These are phyloP conservation scores for Vinca minor DNA, from an alignment of 257 asterid species.

Conservation along the genomic window DNA sequence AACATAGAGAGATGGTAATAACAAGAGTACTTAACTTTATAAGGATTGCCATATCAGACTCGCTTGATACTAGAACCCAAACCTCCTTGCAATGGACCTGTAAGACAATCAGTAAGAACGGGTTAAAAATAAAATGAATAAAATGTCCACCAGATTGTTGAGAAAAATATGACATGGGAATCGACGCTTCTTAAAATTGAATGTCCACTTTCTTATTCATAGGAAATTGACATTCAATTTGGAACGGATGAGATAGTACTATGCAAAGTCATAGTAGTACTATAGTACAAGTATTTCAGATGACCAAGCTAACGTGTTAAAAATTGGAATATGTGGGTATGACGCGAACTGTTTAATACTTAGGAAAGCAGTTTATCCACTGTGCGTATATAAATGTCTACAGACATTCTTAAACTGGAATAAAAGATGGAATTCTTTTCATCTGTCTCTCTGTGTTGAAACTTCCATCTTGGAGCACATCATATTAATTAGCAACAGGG, in stretches of 20 bases:
- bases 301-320: background rate
- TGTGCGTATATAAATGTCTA: background rate
- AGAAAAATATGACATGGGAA: too few relatives aligned
- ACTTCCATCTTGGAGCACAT: background rate
- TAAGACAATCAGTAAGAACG: too few relatives aligned
- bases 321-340: background rate
- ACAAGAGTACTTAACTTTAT: background rate
- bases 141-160: background rate
- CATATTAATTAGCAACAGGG: background rate
- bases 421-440: background rate
- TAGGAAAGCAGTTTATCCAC: background rate
- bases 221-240: too few relatives aligned
- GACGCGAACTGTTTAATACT: background rate
- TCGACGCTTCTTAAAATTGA: too few relatives aligned
- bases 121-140: too few relatives aligned
- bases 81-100: background rate
- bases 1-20: background rate
- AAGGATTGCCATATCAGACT: background rate
- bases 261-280: background rate
- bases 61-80: background rate
- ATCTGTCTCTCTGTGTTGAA: background rate
- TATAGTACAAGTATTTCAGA: background rate
- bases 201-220: too few relatives aligned
- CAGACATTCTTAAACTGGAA: background rate
- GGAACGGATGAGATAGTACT: too few relatives aligned